Evolutionary conservation across 2,329 filamentous ascomycete species (phyloP).

Genomic region (Ascomycota sp.): DNA sequence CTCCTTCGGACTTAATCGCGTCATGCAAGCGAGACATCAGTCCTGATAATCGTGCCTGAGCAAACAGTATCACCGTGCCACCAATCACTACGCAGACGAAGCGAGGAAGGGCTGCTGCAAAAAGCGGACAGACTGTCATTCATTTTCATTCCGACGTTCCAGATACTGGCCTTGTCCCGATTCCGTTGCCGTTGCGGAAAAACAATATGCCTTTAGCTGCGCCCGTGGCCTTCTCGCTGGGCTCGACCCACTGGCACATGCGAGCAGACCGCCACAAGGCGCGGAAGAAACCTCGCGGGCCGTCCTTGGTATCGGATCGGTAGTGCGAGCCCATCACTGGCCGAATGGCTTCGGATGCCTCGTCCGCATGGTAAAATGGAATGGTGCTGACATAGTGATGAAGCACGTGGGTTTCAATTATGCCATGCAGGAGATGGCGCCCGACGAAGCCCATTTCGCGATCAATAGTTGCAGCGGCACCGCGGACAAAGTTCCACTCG

Average conservation of each 20-base stretch:
- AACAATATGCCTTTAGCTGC: conserved; percentile 71
- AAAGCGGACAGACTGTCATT: too few species aligned
- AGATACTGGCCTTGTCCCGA: conserved; percentile 32
- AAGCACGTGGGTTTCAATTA: conserved; percentile 91
- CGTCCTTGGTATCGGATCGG: conserved; percentile 56
- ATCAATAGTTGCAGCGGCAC: conserved; percentile 86
- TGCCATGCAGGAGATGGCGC: conserved; percentile 74
- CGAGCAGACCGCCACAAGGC: conserved; percentile 62
- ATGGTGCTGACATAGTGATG: conserved; percentile 95
- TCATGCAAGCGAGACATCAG: too few species aligned
- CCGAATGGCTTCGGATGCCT: conserved; percentile 86
- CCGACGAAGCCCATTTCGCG: conserved; percentile 94
- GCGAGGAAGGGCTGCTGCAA: too few species aligned
- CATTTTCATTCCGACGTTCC: conserved; percentile 1
- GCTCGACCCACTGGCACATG: conserved; percentile 95
- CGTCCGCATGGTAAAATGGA: conserved; percentile 89
- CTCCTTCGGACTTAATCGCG: too few species aligned
- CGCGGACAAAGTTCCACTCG: conserved; percentile 81
- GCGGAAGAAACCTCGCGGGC: conserved; percentile 60
- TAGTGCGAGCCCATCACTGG: conserved; percentile 90
- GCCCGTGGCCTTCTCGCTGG: conserved; percentile 56
- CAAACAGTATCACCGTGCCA: too few species aligned
- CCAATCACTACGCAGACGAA: too few species aligned
- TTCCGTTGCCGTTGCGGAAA: conserved; percentile 82
- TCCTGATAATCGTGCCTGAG: too few species aligned